Evolutionary conservation across 495 filamentous ascomycete genomes (phyloP).

Genomic region (Daldinia concentrica): DNA sequence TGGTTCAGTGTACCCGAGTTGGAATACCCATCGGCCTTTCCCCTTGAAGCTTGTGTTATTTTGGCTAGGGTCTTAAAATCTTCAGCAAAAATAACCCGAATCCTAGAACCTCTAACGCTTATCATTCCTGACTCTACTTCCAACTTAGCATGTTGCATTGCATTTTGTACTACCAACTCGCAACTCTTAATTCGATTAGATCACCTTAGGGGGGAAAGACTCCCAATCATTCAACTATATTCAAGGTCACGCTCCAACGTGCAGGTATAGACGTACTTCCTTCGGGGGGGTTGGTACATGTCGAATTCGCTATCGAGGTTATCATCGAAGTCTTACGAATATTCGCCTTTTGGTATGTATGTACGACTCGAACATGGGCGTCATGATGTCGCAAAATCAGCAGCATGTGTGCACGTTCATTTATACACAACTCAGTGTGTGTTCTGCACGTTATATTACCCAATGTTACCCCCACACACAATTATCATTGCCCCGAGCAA

Average conservation of each 20-base stretch:
- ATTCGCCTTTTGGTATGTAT: constrained; percentile 6
- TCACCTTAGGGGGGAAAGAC: background rate
- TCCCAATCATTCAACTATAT: constrained; percentile 9
- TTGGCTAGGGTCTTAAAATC: background rate
- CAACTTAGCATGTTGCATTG: constrained; percentile 27
- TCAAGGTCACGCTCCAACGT: constrained; percentile 29
- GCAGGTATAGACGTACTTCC: constrained; percentile 26
- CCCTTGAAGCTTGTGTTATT: background rate
- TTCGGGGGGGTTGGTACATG: constrained; percentile 1
- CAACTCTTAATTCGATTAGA: constrained; percentile 17
- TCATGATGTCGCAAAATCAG: constrained; percentile 31
- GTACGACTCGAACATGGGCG: constrained; percentile 19
- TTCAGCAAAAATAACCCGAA: constrained; percentile 1
- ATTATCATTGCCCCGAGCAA: constrained; percentile 1
- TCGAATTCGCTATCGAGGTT: constrained; percentile 12
- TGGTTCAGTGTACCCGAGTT: background rate
- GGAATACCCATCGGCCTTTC: background rate
- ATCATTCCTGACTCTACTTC: constrained; percentile 15
- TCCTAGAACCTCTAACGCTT: constrained; percentile 25
- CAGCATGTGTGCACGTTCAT: constrained; percentile 3
- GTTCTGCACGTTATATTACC: constrained; percentile 36
- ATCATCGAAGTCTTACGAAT: constrained; percentile 23
- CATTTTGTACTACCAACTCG: constrained; percentile 36
- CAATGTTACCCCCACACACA: constrained; percentile 35
- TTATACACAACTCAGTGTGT: constrained; percentile 6